Conservation (phyloP, 148 eudicot genomes). For the Drosera capensis region DNA sequence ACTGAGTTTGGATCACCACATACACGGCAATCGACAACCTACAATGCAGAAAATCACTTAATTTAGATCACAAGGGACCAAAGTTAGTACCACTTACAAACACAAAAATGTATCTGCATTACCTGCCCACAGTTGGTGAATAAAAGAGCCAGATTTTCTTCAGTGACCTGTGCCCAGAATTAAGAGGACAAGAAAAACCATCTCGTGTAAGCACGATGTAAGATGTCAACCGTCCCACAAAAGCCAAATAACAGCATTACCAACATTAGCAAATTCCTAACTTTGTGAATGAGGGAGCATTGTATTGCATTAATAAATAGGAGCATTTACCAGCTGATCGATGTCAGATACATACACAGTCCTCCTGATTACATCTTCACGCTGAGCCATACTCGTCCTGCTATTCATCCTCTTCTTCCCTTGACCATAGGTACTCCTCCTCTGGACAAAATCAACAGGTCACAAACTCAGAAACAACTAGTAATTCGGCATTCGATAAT, state of each 20-base stretch:
- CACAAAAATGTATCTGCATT: conserved; percentile 1
- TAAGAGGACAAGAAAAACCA: not conserved
- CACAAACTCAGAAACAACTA: not conserved
- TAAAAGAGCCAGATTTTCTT: too few species aligned
- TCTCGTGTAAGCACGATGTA: not conserved
- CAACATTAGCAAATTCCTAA: too few species aligned
- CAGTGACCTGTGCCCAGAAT: conserved; percentile 58
- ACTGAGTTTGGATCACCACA: too few species aligned
- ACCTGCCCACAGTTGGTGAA: conserved; percentile 94
- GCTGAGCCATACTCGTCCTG: conserved; percentile 7
- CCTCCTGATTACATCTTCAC: conserved; percentile 10
- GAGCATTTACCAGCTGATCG: conserved; percentile 8
- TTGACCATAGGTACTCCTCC: conserved; percentile 1
- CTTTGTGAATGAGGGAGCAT: too few species aligned
- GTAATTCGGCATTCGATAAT: not conserved
- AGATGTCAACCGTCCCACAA: not conserved
- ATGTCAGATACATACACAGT: conserved; percentile 11
- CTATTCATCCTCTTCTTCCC: conserved; percentile 7
- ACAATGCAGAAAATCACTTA: conserved; percentile 89
- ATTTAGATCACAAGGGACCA: conserved; percentile 92
- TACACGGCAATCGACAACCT: too few species aligned
- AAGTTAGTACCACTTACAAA: conserved; percentile 41
- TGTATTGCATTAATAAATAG: not conserved
- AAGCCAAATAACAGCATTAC: not conserved
- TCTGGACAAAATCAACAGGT: conserved; percentile 4